These are phyloP conservation scores for Ilyonectria sp. DNA, from an alignment of 2,329 filamentous ascomycete genomes.

Conservation along the genomic window DNA sequence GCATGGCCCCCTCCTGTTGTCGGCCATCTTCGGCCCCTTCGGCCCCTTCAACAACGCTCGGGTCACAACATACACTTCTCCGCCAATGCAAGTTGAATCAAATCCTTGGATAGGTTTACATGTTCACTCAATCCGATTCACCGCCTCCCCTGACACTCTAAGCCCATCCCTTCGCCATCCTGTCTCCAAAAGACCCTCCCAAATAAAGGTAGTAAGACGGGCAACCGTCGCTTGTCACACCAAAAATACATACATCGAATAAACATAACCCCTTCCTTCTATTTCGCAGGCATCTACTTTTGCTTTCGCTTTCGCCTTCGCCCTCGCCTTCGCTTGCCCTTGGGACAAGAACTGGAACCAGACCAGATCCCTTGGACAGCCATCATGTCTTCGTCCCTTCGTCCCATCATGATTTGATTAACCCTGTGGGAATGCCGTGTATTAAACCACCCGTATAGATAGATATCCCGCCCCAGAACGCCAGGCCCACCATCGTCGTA, in stretches of 20 bases:
- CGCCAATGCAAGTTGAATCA: background rate
- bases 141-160: background rate
- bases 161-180: slow-evolving; percentile 5
- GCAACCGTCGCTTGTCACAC: slow-evolving; percentile 14
- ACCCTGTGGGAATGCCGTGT: slow-evolving; percentile 41
- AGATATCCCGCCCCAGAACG: slow-evolving; percentile 44
- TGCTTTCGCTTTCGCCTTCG: slow-evolving; percentile 18
- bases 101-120: background rate
- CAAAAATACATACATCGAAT: slow-evolving; percentile 37
- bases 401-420: slow-evolving; percentile 51
- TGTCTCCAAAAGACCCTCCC: slow-evolving; percentile 19
- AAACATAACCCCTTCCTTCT: slow-evolving; percentile 21
- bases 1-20: background rate
- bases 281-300: slow-evolving; percentile 3
- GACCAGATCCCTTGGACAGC: slow-evolving; percentile 33
- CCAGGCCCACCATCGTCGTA: slow-evolving; percentile 30
- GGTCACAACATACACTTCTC: background rate
- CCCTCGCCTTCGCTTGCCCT: slow-evolving; percentile 3
- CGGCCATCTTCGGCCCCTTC: background rate
- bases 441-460: slow-evolving; percentile 45
- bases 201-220: slow-evolving; percentile 21
- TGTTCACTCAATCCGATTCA: slow-evolving; percentile 11
- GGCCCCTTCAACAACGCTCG: background rate
- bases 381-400: slow-evolving; percentile 53
- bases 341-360: slow-evolving; percentile 24